phyloP scores from a whole-genome alignment of 2,329 filamentous ascomycete species.

The Pestalotiopsis sp. region DNA sequence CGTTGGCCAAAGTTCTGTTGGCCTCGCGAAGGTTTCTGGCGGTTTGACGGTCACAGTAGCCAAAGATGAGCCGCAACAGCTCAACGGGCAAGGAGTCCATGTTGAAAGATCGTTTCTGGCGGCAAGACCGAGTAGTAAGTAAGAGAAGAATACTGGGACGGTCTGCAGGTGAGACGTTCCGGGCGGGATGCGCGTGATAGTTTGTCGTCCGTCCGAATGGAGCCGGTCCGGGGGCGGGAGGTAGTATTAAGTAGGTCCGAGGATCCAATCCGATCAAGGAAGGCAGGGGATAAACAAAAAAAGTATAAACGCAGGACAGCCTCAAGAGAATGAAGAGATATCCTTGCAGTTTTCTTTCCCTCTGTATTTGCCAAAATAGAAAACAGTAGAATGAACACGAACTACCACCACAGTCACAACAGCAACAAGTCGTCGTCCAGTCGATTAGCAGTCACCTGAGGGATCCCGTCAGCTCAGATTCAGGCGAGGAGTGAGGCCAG shows the following conservation, averaged over 20 bases:
- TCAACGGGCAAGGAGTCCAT: conserved; percentile 41
- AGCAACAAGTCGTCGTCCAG: neutral
- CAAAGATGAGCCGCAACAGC: conserved; percentile 45
- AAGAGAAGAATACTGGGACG: neutral
- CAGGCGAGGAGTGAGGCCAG: neutral
- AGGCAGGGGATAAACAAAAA: neutral
- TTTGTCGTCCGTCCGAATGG: neutral
- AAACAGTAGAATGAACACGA: neutral
- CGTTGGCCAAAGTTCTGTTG: conserved; percentile 39
- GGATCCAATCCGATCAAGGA: neutral
- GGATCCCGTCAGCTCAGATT: conserved; percentile 6
- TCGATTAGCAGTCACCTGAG: neutral
- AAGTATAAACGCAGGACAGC: neutral
- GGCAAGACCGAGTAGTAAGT: neutral
- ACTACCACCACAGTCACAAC: neutral
- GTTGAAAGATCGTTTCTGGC: conserved; percentile 7
- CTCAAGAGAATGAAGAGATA: neutral
- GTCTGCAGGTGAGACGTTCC: neutral
- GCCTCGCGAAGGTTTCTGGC: conserved; percentile 44
- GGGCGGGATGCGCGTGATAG: neutral
- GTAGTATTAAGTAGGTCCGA: neutral
- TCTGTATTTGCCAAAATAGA: neutral
- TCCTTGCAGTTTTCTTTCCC: neutral
- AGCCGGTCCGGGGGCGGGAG: conserved; percentile 1
- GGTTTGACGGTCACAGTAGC: conserved; percentile 39